Evolutionary conservation across 306 rosid species (phyloP), one percentile per base, ranked within the genome.

Genomic region (Pyrus communis): DNA sequence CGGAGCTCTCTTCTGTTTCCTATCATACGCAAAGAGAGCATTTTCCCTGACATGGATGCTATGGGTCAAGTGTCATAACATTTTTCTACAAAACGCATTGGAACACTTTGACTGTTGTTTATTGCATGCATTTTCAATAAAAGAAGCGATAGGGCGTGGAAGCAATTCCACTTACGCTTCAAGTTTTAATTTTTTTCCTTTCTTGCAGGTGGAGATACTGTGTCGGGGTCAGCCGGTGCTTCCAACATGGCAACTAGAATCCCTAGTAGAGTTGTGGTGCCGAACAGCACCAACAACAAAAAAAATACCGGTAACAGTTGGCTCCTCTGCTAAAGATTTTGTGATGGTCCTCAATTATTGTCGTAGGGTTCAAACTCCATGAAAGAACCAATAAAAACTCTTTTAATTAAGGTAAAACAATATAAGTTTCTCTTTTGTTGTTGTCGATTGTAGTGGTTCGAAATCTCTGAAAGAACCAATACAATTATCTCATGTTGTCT

Each of bases 301-400:
- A 81, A 91, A 82, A 81, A 70, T 86, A 49, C 90, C 96, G 1
- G 96, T 96, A 69, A 81, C 91, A 4, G 91, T 92, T 43, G 98
- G 99, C 22, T 89, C 99, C 77, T 92, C 99, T 0, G 98, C 97
- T 4, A 95, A 95, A 87, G 97, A 95, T 83, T 95, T 92, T 60
- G 99, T 95, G 71, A 95, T 95, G 99, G 91, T 87, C 66, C 87
- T 95, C 76, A 45, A 25, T 23, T 43, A 12, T 43, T 85, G 91
- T 84, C 88, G 96, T 25, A 89, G 87, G 77, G 69, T 81, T 61
- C 78, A 70, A 33, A 75, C 82, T 71, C 79, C 77, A 57, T 82
- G 82, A 84, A 80, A 65, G 70, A 42, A 43, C 45, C 18, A 38
- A 54, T 38, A 33, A 61, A 10, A 51, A 51, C 21, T 51, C 21